A percentile compares a stretch with the other conserved stretches of the same genome.
phyloP scores from a whole-genome alignment of 1,139 yeast species.

The Insectozyma bohioensis region DNA sequence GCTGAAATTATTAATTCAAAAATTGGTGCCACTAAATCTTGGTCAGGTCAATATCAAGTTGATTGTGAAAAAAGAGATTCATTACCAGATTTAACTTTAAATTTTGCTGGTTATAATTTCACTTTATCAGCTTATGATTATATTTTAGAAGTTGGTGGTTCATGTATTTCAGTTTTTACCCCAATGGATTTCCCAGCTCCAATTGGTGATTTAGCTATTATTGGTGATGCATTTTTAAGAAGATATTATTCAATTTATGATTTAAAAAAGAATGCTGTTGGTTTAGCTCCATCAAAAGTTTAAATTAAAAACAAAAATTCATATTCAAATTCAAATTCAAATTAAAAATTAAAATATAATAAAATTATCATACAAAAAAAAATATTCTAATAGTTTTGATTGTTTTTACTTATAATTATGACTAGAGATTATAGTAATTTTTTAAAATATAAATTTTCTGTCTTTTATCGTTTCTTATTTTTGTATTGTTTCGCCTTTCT shows the following conservation, averaged over 20 bases:
- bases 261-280: conserved; percentile 85
- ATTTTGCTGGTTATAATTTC: conserved; percentile 85
- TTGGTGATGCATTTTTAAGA: conserved; percentile 97
- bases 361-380: too few relatives aligned
- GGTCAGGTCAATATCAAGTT: conserved; percentile 95
- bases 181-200: conserved; percentile 98
- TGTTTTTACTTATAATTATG: too few relatives aligned
- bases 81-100: conserved; percentile 89
- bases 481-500: too few relatives aligned
- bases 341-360: too few relatives aligned
- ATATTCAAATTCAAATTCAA: background rate
- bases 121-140: conserved; percentile 86
- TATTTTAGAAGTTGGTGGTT: conserved; percentile 88
- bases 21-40: conserved; percentile 94
- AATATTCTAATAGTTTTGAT: too few relatives aligned
- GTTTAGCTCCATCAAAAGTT: conserved; percentile 58
- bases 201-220: conserved; percentile 90
- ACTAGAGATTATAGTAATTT: too few relatives aligned
- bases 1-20: conserved; percentile 93
- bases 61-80: conserved; percentile 82
- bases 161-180: conserved; percentile 93
- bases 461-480: too few relatives aligned
- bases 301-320: too few relatives aligned
- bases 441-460: too few relatives aligned
- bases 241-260: conserved; percentile 92